Base-by-base conservation (phyloP, 768 basidiomycete species). In the Hypsizygus marmoreus region DNA sequence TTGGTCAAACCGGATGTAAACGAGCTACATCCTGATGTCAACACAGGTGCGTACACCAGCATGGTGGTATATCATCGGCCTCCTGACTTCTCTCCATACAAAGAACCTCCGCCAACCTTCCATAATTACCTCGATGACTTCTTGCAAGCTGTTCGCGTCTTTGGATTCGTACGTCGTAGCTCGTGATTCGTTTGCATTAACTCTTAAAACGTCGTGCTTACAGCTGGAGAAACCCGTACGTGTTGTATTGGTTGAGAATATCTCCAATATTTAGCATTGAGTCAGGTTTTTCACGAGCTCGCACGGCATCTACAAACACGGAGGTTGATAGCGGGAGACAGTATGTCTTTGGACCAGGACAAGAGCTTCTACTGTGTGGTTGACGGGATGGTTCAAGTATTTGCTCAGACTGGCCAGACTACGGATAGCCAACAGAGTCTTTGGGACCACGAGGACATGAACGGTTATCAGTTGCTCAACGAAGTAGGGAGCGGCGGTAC, bases 51-150 rank as follows among this genome's bases (percentile, higher is more conserved):
- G n/a, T n/a, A 14, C 5, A 28, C 17, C 14, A 6, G 33, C 25
- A 20, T 39, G 12, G 4, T 7, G 7, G 16, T 13, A 13, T 24
- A 9, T 6, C 17, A 25, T 45, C 8, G 24, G 16, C 36, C 2
- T 40, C 22, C 37, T 59, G 37, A 58, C 36, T n/a, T 29, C 16
- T 26, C 45, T 46, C 12, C 23, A 13, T 19, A 7, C 43, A 11
- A 74, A 58, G 84, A 88, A 42, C 73, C 83, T 11, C 80, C 82
- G 0, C 80, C 88, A 10, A 78, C 88, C 1, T 94, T 97, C 62
- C 94, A 95, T 63, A 95, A 95, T 58, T 98, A 98, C 57, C 76
- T 98, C 20, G 95, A 98, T 63, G 97, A 99, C 60, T 98, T 99
- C 63, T 67, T 98, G 43, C 88, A 95, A 56, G 97, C 97, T 9